Base-by-base conservation (phyloP, 371 early-diverging fungal genomes). In the Mucor irregularis region DNA sequence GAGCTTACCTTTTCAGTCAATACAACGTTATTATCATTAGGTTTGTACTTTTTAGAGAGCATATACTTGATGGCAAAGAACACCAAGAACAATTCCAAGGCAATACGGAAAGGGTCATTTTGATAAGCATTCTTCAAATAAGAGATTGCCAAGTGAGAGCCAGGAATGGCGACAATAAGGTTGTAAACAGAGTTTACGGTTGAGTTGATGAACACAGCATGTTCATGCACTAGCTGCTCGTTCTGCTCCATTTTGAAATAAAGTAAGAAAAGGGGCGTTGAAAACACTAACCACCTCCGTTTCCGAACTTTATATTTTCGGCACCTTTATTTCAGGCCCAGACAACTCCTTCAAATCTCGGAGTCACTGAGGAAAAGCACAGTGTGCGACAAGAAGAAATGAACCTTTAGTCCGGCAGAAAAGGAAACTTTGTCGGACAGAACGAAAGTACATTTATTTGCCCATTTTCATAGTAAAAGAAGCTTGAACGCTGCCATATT, bases 41-140 rank as follows among this genome's bases (percentile, higher is more conserved):
- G 92, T 50, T 89, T 86, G 69, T 95, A 90, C 66, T 90, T 90
- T 59, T 89, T 90, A 34, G 86, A 80, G 43, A 92, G 76, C 72
- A 96, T 82, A 73, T 96, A 97, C 77, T 91, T 89, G 60, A 94
- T 73, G 58, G 94, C 92, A 65, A 94, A 97, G 56, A 91, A 79
- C 39, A 97, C 85, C 43, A 98, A 72, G 35, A 89, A 80, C 6
- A 90, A 71, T 63, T 97, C 99, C 14, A 98, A 82, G 35, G 91
- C 75, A 30, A 93, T 87, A 56, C 97, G 89, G 74, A 93, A 88
- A 3, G 97, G 99, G 71, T 98, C 99, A 74, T 98, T 87, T 80
- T 96, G 96, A 82, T 98, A 93, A 38, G 93, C 92, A 62, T 87
- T 92, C 69, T 90, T 87, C 59, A 96, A 78, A 74, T 98, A 98